A percentile compares a stretch with the other conserved stretches of the same genome.
These are phyloP conservation scores for Ambrosiella xylebori DNA, from an alignment of 2,329 filamentous ascomycete species.

Conservation along the genomic window DNA sequence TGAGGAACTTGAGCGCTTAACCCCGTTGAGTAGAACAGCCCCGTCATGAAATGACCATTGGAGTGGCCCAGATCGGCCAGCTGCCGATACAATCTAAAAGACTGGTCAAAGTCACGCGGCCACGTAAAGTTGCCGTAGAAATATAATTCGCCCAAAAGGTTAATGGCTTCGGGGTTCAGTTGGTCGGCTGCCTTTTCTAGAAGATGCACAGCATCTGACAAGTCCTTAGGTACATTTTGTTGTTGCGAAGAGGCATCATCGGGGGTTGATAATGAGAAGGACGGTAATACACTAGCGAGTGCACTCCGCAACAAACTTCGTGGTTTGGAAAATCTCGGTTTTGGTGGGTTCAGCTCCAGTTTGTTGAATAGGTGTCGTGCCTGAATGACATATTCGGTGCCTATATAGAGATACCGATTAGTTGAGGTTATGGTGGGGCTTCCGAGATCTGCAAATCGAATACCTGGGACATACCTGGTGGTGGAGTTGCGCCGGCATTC, in stretches of 20 bases:
- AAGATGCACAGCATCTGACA: slow-evolving; percentile 31
- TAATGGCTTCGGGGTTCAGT: slow-evolving; percentile 69
- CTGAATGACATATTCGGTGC: slow-evolving; percentile 8
- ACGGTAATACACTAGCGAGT: slow-evolving; percentile 5
- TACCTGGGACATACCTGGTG: not conserved
- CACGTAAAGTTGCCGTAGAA: slow-evolving; percentile 91
- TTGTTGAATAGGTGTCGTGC: slow-evolving; percentile 8
- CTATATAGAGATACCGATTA: not conserved
- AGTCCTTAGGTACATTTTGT: not conserved
- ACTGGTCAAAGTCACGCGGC: slow-evolving; percentile 60
- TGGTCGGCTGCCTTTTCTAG: slow-evolving; percentile 34
- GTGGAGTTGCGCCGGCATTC: not conserved
- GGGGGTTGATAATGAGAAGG: slow-evolving; percentile 9
- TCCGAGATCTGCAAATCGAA: not conserved
- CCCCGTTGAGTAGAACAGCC: slow-evolving; percentile 88
- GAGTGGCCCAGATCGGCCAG: slow-evolving; percentile 69
- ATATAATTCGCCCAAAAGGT: slow-evolving; percentile 80
- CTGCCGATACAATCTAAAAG: slow-evolving; percentile 66
- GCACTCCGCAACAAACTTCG: slow-evolving; percentile 3
- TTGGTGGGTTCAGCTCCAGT: slow-evolving; percentile 9
- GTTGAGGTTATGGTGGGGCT: not conserved
- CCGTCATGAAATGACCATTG: slow-evolving; percentile 90
- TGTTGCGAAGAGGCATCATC: not conserved
- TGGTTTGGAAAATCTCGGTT: not conserved
- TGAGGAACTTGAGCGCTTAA: slow-evolving; percentile 63